Evolutionary conservation across 345 rosid species (phyloP).

Genomic region (Laguncularia racemosa): DNA sequence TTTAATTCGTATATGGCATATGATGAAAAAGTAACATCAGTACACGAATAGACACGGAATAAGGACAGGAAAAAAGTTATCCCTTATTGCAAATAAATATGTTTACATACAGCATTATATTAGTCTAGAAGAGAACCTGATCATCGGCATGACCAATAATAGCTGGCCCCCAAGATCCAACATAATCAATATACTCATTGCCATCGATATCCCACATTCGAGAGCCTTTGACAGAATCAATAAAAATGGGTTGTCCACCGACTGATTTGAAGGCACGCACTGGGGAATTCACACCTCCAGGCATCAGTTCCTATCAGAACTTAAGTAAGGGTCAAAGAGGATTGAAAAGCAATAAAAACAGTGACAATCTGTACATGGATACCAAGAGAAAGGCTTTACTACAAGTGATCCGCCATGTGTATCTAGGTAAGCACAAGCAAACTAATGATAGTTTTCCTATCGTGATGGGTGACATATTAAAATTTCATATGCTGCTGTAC

Average conservation of each 20-base stretch:
- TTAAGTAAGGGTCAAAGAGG: neutral
- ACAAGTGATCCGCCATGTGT: too few relatives aligned
- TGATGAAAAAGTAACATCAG: too few relatives aligned
- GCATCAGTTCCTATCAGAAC: slow-evolving; percentile 69
- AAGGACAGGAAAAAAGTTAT: too few relatives aligned
- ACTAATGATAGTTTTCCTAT: too few relatives aligned
- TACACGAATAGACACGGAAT: too few relatives aligned
- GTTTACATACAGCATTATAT: too few relatives aligned
- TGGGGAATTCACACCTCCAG: slow-evolving; percentile 96
- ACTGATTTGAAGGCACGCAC: slow-evolving; percentile 97
- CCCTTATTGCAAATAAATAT: too few relatives aligned
- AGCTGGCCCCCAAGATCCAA: slow-evolving; percentile 98
- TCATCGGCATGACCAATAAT: slow-evolving; percentile 97
- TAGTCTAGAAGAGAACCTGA: slow-evolving; percentile 30
- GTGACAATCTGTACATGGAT: neutral
- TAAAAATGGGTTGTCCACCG: slow-evolving; percentile 83
- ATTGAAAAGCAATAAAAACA: neutral
- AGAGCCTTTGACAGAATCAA: slow-evolving; percentile 92
- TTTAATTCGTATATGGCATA: too few relatives aligned
- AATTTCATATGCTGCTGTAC: too few relatives aligned
- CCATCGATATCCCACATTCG: slow-evolving; percentile 96
- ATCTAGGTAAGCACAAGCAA: too few relatives aligned
- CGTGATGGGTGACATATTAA: too few relatives aligned
- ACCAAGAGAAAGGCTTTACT: neutral
- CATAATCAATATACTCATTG: slow-evolving; percentile 89